Evolutionary conservation across 1,284 basidiomycete species (phyloP).

Genomic region (Fomitopsis schrenkii): DNA sequence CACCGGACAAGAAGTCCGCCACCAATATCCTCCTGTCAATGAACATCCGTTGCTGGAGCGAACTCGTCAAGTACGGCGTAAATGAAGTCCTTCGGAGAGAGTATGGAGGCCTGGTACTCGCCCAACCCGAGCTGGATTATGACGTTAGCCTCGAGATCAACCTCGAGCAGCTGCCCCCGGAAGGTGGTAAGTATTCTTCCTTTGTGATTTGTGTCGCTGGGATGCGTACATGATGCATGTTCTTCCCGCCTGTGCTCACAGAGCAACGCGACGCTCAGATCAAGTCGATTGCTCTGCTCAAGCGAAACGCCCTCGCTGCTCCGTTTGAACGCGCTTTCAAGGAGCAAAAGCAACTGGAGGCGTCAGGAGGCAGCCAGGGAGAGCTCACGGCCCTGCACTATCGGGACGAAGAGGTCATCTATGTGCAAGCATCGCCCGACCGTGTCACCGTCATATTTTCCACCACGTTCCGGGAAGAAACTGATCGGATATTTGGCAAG

Average conservation of each 20-base stretch:
- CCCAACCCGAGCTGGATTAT: slow-evolving; percentile 78
- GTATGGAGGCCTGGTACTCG: slow-evolving; percentile 72
- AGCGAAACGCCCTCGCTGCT: slow-evolving; percentile 92
- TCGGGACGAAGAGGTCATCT: slow-evolving; percentile 96
- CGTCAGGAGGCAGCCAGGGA: slow-evolving; percentile 60
- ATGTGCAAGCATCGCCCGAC: slow-evolving; percentile 89
- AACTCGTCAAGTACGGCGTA: slow-evolving; percentile 88
- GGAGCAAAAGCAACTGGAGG: slow-evolving; percentile 84
- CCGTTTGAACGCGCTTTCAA: slow-evolving; percentile 92
- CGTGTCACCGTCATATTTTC: slow-evolving; percentile 98
- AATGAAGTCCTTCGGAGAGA: slow-evolving; percentile 78
- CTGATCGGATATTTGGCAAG: slow-evolving; percentile 94
- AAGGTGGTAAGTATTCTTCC: slow-evolving; percentile 60
- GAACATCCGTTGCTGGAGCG: slow-evolving; percentile 96
- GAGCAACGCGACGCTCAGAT: slow-evolving; percentile 81
- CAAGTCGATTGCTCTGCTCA: slow-evolving; percentile 81
- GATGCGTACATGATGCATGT: neutral
- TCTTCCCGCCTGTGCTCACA: slow-evolving; percentile 28
- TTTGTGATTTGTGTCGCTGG: neutral
- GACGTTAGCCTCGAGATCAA: slow-evolving; percentile 88
- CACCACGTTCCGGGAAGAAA: slow-evolving; percentile 96
- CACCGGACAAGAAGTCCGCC: slow-evolving; percentile 67
- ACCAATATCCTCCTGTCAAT: slow-evolving; percentile 86
- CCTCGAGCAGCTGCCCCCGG: slow-evolving; percentile 77
- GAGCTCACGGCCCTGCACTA: slow-evolving; percentile 94